Percentiles rank a stretch among this genome's conserved stretches.
Evolutionary conservation across 2,329 filamentous ascomycete genomes (phyloP).

Genomic region (Clarireedia sp.): DNA sequence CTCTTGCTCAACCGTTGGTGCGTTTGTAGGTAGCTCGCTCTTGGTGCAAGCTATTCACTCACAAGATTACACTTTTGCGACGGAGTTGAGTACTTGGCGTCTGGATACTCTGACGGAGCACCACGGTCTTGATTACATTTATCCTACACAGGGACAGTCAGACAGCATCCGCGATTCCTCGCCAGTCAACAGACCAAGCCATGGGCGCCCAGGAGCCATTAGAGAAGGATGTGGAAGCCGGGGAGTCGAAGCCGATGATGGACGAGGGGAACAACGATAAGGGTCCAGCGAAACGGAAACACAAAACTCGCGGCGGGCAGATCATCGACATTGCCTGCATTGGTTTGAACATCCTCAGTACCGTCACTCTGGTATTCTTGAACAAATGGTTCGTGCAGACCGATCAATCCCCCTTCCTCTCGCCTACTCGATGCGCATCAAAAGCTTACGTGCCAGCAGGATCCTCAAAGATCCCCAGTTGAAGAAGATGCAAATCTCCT

Average conservation of each 20-base stretch:
- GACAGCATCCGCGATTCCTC: background rate
- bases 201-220: conserved; percentile 6
- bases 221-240: conserved; percentile 24
- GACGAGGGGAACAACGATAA: conserved; percentile 12
- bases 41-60: too few species aligned
- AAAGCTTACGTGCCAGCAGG: conserved; percentile 21
- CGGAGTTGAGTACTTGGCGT: background rate
- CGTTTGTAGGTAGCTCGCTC: too few species aligned
- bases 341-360: conserved; percentile 36
- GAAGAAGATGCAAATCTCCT: conserved; percentile 37
- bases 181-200: background rate
- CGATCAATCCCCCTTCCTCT: background rate
- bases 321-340: conserved; percentile 30
- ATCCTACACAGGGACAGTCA: background rate
- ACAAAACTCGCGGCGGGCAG: conserved; percentile 12
- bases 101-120: background rate
- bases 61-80: too few species aligned
- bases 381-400: conserved; percentile 34
- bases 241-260: conserved; percentile 13
- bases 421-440: background rate
- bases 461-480: conserved; percentile 38
- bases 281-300: background rate
- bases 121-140: background rate
- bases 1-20: too few species aligned
- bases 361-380: conserved; percentile 36